These are phyloP conservation scores for Enterocytospora artemiae DNA, from an alignment of 371 early-diverging fungal genomes.

Conservation along the genomic window DNA sequence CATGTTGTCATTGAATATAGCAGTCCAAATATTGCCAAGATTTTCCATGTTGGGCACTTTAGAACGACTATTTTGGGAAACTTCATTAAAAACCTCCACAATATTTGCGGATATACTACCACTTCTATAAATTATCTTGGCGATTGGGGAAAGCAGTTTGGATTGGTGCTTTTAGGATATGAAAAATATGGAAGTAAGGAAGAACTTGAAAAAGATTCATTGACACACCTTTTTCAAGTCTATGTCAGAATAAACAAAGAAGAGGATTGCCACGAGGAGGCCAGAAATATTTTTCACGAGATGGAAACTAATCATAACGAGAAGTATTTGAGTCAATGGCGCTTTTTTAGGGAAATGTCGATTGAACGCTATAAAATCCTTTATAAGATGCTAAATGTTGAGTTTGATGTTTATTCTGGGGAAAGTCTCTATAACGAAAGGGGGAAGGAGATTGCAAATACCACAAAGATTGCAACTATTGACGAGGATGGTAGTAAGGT, in stretches of 20 bases:
- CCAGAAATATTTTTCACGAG: conserved; percentile 80
- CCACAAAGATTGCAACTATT: conserved; percentile 58
- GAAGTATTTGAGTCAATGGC: conserved; percentile 70
- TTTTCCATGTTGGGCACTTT: conserved; percentile 96
- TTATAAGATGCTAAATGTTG: conserved; percentile 78
- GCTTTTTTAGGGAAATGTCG: conserved; percentile 75
- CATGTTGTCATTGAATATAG: conserved; percentile 78
- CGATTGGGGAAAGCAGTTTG: conserved; percentile 99
- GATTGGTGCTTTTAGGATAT: conserved; percentile 79
- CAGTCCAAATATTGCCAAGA: conserved; percentile 97
- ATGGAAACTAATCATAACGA: conserved; percentile 89
- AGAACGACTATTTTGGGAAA: conserved; percentile 93
- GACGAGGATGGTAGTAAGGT: conserved; percentile 54
- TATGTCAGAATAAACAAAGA: conserved; percentile 81
- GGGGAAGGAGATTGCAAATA: conserved; percentile 67
- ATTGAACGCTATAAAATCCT: conserved; percentile 82
- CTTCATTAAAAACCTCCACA: conserved; percentile 71
- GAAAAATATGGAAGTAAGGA: conserved; percentile 70
- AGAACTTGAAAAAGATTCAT: conserved; percentile 70
- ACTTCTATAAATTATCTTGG: conserved; percentile 91
- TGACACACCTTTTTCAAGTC: conserved; percentile 80
- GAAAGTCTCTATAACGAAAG: conserved; percentile 80
- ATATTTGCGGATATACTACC: conserved; percentile 73
- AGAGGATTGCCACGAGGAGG: conserved; percentile 67
- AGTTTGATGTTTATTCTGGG: conserved; percentile 91